These are phyloP conservation scores for Populus tomentosa DNA, from an alignment of 441 rosid species.

Conservation along the genomic window DNA sequence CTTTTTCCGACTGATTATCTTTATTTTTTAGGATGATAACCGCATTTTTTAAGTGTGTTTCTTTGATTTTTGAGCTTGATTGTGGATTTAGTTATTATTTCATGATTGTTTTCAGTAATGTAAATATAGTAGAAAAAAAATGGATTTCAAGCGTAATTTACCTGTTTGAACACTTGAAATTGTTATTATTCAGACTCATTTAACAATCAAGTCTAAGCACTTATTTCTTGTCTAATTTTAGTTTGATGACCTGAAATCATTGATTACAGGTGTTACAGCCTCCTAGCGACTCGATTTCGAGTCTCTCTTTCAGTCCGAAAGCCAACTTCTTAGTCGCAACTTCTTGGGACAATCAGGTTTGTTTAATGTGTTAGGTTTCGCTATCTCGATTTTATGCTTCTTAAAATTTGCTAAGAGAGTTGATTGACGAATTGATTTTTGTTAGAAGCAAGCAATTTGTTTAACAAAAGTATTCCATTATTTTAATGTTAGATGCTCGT, in stretches of 20 bases:
- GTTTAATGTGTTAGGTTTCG: conserved; percentile 2
- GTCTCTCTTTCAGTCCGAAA: conserved; percentile 88
- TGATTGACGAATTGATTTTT: neutral
- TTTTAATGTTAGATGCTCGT: neutral
- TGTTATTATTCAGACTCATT: neutral
- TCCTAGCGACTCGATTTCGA: conserved; percentile 79
- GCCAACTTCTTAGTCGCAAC: conserved; percentile 84
- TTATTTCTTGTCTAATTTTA: neutral
- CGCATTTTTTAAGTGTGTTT: neutral
- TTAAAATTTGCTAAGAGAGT: neutral
- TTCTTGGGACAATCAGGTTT: conserved; percentile 99
- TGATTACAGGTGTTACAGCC: conserved; percentile 68
- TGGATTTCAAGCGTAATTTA: neutral
- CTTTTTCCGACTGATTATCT: neutral
- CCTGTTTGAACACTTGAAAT: neutral
- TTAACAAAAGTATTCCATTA: neutral
- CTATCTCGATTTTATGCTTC: neutral
- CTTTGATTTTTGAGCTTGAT: neutral
- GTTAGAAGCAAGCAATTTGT: neutral
- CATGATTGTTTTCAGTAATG: neutral
- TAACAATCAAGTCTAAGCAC: neutral
- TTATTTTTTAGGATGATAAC: neutral
- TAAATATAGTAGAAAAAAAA: neutral
- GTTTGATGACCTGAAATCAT: conserved; percentile 4
- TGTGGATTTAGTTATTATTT: neutral